phyloP scores from a whole-genome alignment of 2,329 filamentous ascomycete species.

The Plenodomus lindquistii region DNA sequence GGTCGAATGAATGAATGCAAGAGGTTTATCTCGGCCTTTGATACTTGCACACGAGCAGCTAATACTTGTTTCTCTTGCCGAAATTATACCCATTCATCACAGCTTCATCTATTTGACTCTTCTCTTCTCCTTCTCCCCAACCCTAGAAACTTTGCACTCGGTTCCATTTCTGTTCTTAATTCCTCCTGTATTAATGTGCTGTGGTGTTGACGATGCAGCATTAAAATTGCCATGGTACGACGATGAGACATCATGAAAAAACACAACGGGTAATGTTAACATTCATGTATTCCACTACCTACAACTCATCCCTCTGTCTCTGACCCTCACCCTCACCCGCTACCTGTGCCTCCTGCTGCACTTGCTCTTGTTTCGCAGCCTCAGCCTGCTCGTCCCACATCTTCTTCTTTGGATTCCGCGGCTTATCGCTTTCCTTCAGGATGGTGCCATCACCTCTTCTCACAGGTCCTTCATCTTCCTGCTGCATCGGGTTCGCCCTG shows the following conservation, averaged over 20 bases:
- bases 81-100: no score
- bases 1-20: no score
- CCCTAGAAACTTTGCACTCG: no score
- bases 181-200: no score
- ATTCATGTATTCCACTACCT: neutral
- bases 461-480: slow-evolving; percentile 37
- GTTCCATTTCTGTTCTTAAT: no score
- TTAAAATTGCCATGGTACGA: no score
- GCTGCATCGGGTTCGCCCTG: slow-evolving; percentile 22
- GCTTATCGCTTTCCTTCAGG: slow-evolving; percentile 46
- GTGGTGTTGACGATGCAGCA: no score
- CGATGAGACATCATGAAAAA: neutral
- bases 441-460: slow-evolving; percentile 52
- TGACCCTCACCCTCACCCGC: slow-evolving; percentile 11
- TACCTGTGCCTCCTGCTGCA: slow-evolving; percentile 10
- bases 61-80: no score
- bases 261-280: neutral
- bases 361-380: slow-evolving; percentile 33
- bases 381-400: slow-evolving; percentile 59
- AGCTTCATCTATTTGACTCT: no score
- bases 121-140: no score
- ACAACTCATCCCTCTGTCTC: slow-evolving; percentile 31
- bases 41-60: no score
- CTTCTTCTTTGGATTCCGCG: slow-evolving; percentile 63
- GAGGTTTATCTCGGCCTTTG: no score